These are phyloP conservation scores for Hericium coralloides DNA, from an alignment of 768 basidiomycete species.

Conservation along the genomic window DNA sequence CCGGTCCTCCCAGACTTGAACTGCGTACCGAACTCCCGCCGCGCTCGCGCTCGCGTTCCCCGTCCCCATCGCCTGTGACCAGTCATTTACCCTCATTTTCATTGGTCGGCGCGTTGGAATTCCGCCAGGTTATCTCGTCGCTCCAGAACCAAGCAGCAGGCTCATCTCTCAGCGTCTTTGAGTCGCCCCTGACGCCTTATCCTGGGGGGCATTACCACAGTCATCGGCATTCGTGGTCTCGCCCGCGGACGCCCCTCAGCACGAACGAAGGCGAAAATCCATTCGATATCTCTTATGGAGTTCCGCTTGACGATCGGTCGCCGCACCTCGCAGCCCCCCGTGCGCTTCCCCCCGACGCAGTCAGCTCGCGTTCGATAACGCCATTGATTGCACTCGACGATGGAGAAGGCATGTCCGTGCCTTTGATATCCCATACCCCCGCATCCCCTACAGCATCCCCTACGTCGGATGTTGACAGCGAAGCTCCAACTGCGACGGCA, in stretches of 20 bases:
- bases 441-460: constrained; percentile 33
- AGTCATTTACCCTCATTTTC: constrained; percentile 76
- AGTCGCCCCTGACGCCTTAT: constrained; percentile 59
- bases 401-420: constrained; percentile 18
- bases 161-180: constrained; percentile 53
- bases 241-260: constrained; percentile 23
- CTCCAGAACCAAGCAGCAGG: constrained; percentile 62
- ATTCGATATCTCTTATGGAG: constrained; percentile 42
- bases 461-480: constrained; percentile 35
- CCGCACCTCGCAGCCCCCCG: constrained; percentile 23
- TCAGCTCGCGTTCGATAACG: constrained; percentile 2
- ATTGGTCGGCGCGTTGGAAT: constrained; percentile 91
- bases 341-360: constrained; percentile 11
- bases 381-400: constrained; percentile 12
- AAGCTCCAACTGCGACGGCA: constrained; percentile 38
- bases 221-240: constrained; percentile 23
- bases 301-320: constrained; percentile 46
- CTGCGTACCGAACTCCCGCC: constrained; percentile 35
- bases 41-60: constrained; percentile 37
- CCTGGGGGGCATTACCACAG: constrained; percentile 67
- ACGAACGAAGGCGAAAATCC: constrained; percentile 28
- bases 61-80: constrained; percentile 28
- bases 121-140: constrained; percentile 81
- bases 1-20: constrained; percentile 27
- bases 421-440: constrained; percentile 51